Evolutionary conservation across 768 basidiomycete genomes (phyloP).

Genomic region (Austroboletus festivus): DNA sequence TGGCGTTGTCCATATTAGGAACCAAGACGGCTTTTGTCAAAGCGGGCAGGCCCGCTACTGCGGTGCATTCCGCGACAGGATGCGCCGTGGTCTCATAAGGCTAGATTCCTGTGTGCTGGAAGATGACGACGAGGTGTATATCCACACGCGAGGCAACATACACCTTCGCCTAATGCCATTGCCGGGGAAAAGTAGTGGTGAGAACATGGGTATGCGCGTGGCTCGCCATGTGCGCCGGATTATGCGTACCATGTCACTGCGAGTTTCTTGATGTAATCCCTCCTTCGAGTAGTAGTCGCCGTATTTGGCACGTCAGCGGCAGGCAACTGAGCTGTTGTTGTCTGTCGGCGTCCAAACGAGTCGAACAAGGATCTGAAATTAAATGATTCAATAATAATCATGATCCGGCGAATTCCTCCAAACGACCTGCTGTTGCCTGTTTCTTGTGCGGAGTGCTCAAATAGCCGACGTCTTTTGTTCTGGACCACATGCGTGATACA

Average conservation of each 20-base stretch:
- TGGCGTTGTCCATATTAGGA: conserved; percentile 26
- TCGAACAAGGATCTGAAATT: background rate
- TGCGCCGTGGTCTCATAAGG: conserved; percentile 23
- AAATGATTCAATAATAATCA: no score
- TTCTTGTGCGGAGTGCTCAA: conserved; percentile 3
- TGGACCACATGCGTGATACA: conserved; percentile 22
- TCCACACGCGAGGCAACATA: conserved; percentile 28
- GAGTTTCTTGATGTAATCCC: conserved; percentile 10
- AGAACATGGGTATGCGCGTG: conserved; percentile 21
- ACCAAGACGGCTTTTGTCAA: conserved; percentile 8
- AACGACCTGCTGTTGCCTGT: conserved; percentile 9
- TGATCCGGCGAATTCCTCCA: no score
- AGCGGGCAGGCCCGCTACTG: conserved; percentile 18
- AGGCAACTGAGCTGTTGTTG: conserved; percentile 13
- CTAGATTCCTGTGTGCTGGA: conserved; percentile 18
- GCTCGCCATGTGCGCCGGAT: conserved; percentile 30
- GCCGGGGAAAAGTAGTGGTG: conserved; percentile 5
- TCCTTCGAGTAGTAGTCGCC: no score
- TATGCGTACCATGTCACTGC: conserved; percentile 14
- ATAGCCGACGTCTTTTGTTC: conserved; percentile 20
- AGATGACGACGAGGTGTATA: conserved; percentile 28
- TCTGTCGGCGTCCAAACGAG: background rate
- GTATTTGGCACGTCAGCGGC: background rate
- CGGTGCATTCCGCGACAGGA: conserved; percentile 23
- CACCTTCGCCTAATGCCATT: conserved; percentile 20